phyloP scores from a whole-genome alignment of 495 filamentous ascomycete genomes.

The Daldinia grandis region DNA sequence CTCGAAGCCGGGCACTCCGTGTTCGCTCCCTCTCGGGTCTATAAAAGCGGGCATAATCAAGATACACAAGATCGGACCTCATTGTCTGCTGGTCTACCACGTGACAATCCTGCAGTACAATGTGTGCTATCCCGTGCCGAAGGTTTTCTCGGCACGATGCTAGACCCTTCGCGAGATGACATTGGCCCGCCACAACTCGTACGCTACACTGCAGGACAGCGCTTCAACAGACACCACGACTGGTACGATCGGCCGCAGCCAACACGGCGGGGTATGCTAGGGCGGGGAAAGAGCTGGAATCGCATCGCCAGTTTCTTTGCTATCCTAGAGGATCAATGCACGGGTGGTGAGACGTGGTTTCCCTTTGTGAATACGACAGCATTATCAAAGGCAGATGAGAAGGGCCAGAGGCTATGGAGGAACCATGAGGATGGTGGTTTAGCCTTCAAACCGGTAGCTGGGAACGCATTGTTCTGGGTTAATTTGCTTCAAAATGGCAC shows the following conservation, averaged over 20 bases:
- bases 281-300: constrained; percentile 49
- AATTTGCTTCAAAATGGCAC: constrained; percentile 59
- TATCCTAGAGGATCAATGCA: constrained; percentile 54
- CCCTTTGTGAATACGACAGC: constrained; percentile 49
- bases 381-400: constrained; percentile 5
- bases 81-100: constrained; percentile 53
- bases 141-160: constrained; percentile 55
- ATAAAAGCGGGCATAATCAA: constrained; percentile 49
- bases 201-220: constrained; percentile 54
- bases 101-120: constrained; percentile 50
- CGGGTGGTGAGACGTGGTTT: constrained; percentile 59
- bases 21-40: constrained; percentile 53
- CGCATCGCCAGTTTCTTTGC: constrained; percentile 60
- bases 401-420: constrained; percentile 48
- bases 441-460: constrained; percentile 59
- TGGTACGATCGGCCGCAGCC: constrained; percentile 54
- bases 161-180: constrained; percentile 54
- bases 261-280: constrained; percentile 38
- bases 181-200: constrained; percentile 62
- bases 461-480: constrained; percentile 64
- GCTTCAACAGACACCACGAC: constrained; percentile 59
- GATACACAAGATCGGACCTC: constrained; percentile 54
- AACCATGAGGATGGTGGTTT: constrained; percentile 59
- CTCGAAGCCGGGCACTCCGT: constrained; percentile 49
- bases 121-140: constrained; percentile 54